phyloP scores from a whole-genome alignment of 345 rosid genomes.

The Cardamine occulta region DNA sequence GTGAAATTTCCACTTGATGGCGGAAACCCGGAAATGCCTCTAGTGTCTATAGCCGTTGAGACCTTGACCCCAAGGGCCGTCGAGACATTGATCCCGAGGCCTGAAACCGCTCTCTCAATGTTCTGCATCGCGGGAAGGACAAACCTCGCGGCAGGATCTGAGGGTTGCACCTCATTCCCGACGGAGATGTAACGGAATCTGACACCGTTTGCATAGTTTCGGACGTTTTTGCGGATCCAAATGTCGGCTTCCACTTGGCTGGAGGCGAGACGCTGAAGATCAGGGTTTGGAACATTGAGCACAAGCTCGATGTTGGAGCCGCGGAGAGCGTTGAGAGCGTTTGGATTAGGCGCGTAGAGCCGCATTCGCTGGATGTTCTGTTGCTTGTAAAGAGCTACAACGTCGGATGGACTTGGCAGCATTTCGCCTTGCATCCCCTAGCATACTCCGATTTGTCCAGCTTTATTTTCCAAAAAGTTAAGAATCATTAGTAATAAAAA shows the following conservation, averaged over 20 bases:
- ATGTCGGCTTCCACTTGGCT: constrained; percentile 44
- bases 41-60: constrained; percentile 32
- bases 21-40: no score
- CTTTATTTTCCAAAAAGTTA: neutral
- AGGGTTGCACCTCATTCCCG: constrained; percentile 48
- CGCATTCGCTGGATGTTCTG: constrained; percentile 54
- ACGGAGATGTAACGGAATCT: constrained; percentile 53
- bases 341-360: constrained; percentile 45
- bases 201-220: constrained; percentile 10
- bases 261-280: constrained; percentile 44
- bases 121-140: constrained; percentile 45
- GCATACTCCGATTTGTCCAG: constrained; percentile 71
- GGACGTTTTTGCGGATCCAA: constrained; percentile 48
- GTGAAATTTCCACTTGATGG: no score
- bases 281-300: constrained; percentile 38
- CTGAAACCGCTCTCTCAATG: constrained; percentile 35
- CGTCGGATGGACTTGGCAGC: constrained; percentile 55
- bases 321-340: constrained; percentile 43
- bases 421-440: constrained; percentile 58
- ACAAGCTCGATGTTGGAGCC: constrained; percentile 48
- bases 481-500: neutral
- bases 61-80: constrained; percentile 39
- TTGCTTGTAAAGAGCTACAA: constrained; percentile 54
- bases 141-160: neutral
- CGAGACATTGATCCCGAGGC: constrained; percentile 40